A percentile compares a stretch with the other conserved stretches of the same genome.
Conservation (phyloP, 2,329 filamentous ascomycete genomes). For the Cryphonectria radicalis region DNA sequence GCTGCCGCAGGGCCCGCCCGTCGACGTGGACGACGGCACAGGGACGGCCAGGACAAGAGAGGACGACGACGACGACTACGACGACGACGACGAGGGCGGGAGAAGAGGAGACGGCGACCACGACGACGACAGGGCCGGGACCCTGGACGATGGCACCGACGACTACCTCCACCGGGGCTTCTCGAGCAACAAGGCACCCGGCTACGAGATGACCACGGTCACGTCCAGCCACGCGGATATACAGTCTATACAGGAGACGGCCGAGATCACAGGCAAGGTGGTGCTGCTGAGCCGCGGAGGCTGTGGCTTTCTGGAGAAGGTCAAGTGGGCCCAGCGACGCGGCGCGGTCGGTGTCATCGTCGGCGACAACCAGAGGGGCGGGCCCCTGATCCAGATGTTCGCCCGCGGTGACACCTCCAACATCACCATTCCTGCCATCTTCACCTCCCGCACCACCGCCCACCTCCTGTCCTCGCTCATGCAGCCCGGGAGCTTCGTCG, state of each 20-base stretch:
- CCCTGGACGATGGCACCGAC: conserved; percentile 76
- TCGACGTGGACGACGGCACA: conserved; percentile 35
- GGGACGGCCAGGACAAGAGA: conserved; percentile 33
- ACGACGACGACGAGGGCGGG: conserved; percentile 18
- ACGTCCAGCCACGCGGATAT: conserved; percentile 78
- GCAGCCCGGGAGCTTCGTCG: conserved; percentile 68
- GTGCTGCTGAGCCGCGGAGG: conserved; percentile 90
- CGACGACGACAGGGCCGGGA: conserved; percentile 35
- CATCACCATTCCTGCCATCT: conserved; percentile 89
- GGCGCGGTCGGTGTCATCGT: conserved; percentile 91
- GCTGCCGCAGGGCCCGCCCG: conserved; percentile 37
- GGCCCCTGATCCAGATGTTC: conserved; percentile 94
- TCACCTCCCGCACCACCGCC: conserved; percentile 93
- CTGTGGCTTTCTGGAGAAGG: conserved; percentile 95
- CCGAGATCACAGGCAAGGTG: conserved; percentile 91
- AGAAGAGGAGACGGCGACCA: neutral
- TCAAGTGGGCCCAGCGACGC: conserved; percentile 92
- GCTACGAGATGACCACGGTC: conserved; percentile 42
- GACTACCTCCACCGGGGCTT: conserved; percentile 72
- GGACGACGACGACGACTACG: conserved; percentile 31
- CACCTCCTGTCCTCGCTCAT: conserved; percentile 89
- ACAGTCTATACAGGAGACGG: conserved; percentile 85
- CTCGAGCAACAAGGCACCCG: conserved; percentile 38
- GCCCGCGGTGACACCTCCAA: conserved; percentile 96
- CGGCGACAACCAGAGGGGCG: conserved; percentile 88